These are phyloP conservation scores for Oryza brachyantha DNA, from an alignment of 176 grass and related monocot species.

Conservation along the genomic window DNA sequence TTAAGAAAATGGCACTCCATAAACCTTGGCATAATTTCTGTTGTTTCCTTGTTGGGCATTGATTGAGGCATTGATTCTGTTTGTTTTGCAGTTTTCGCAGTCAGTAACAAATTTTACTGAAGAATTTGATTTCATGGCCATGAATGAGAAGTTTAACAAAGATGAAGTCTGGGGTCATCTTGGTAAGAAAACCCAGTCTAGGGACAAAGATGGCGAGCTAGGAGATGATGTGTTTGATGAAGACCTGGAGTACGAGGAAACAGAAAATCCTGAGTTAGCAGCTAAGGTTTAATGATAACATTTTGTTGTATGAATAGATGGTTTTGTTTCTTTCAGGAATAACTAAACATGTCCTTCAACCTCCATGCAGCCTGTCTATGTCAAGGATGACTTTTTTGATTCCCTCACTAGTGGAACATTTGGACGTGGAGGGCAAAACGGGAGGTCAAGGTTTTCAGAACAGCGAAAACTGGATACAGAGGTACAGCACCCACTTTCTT, in stretches of 20 bases:
- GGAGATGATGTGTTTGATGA: slow-evolving; percentile 71
- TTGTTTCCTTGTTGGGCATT: background rate
- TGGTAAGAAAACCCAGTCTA: slow-evolving; percentile 69
- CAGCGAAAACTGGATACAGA: slow-evolving; percentile 70
- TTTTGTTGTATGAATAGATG: background rate
- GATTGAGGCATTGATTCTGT: background rate
- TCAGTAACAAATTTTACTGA: slow-evolving; percentile 66
- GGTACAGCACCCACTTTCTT: slow-evolving; percentile 27
- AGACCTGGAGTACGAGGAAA: slow-evolving; percentile 50
- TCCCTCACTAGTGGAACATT: slow-evolving; percentile 64
- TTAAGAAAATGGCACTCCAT: background rate
- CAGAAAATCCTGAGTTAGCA: slow-evolving; percentile 41
- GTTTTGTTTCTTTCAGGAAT: background rate
- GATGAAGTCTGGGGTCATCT: slow-evolving; percentile 90
- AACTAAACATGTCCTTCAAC: slow-evolving; percentile 8
- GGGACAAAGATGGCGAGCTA: slow-evolving; percentile 61
- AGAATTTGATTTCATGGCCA: slow-evolving; percentile 91
- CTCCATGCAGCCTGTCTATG: slow-evolving; percentile 61
- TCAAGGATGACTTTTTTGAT: slow-evolving; percentile 88
- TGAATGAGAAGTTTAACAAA: slow-evolving; percentile 97
- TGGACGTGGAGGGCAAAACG: slow-evolving; percentile 57
- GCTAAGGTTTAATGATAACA: slow-evolving; percentile 38
- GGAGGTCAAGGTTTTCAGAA: slow-evolving; percentile 56
- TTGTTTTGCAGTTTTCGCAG: slow-evolving; percentile 46
- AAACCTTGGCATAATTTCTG: background rate